Evolutionary conservation across 1,284 basidiomycete species (phyloP).

Genomic region (Marasmius sp.): DNA sequence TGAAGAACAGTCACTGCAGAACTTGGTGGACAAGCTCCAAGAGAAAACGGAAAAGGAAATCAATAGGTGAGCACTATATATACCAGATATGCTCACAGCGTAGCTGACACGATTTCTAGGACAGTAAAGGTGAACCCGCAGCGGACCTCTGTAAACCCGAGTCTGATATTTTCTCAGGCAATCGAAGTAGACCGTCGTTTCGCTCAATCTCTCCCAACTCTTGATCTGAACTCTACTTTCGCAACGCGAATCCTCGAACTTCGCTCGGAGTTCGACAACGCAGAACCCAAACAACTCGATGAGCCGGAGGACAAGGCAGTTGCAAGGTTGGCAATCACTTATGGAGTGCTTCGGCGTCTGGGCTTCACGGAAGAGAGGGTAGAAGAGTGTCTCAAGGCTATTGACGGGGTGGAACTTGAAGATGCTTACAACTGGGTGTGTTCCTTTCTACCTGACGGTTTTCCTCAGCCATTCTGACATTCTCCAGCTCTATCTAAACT

Average conservation of each 20-base stretch:
- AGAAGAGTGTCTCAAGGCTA: slow-evolving; percentile 64
- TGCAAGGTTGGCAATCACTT: slow-evolving; percentile 74
- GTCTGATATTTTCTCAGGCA: slow-evolving; percentile 41
- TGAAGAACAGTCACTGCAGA: slow-evolving; percentile 61
- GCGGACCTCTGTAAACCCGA: not conserved
- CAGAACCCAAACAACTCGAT: slow-evolving; percentile 41
- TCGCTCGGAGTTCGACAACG: slow-evolving; percentile 34
- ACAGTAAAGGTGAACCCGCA: slow-evolving; percentile 41
- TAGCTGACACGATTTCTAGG: slow-evolving; percentile 21
- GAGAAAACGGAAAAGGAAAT: slow-evolving; percentile 92
- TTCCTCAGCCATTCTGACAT: slow-evolving; percentile 10
- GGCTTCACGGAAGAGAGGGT: slow-evolving; percentile 77
- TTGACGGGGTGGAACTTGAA: slow-evolving; percentile 76
- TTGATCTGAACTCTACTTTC: slow-evolving; percentile 65
- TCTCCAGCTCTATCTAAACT: slow-evolving; percentile 67
- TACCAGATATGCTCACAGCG: not conserved
- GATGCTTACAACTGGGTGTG: slow-evolving; percentile 93
- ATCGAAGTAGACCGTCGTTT: slow-evolving; percentile 85
- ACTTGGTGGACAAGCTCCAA: slow-evolving; percentile 78
- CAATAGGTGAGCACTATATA: slow-evolving; percentile 55
- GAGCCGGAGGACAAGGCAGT: slow-evolving; percentile 73
- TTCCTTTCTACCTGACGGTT: not conserved
- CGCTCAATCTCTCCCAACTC: slow-evolving; percentile 61
- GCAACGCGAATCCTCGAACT: slow-evolving; percentile 63
- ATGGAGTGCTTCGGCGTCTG: slow-evolving; percentile 81